Conservation (phyloP, 2,329 filamentous ascomycete species). For the Hypoxylon rubiginosum region DNA sequence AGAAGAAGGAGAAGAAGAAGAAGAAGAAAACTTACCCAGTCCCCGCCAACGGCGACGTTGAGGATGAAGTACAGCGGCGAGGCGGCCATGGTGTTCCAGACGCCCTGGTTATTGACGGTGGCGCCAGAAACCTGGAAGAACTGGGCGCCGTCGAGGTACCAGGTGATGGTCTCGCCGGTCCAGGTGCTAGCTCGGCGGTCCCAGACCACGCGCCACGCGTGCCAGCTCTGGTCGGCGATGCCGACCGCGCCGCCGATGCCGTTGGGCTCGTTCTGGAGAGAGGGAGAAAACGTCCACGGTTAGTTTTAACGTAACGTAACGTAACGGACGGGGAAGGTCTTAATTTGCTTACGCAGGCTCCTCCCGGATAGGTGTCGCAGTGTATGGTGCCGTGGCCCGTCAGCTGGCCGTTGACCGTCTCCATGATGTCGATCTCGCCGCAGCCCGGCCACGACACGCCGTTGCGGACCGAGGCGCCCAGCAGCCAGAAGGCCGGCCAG, state of each 20-base stretch:
- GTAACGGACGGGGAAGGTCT: too few relatives aligned
- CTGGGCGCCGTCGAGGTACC: slow-evolving; percentile 60
- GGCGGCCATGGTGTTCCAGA: slow-evolving; percentile 61
- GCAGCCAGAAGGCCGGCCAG: slow-evolving; percentile 68
- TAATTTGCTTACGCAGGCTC: too few relatives aligned
- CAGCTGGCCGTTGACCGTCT: slow-evolving; percentile 62
- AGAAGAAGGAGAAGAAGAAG: slow-evolving; percentile 1
- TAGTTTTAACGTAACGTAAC: too few relatives aligned
- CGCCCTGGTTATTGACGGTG: slow-evolving; percentile 55
- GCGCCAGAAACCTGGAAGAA: slow-evolving; percentile 61
- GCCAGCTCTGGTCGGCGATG: slow-evolving; percentile 63
- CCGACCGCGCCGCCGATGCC: slow-evolving; percentile 55
- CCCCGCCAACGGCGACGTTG: slow-evolving; percentile 63
- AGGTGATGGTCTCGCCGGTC: slow-evolving; percentile 63
- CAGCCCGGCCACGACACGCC: slow-evolving; percentile 63
- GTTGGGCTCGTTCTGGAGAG: slow-evolving; percentile 62
- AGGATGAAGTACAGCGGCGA: slow-evolving; percentile 61
- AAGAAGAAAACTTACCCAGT: slow-evolving; percentile 54
- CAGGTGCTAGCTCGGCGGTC: slow-evolving; percentile 61
- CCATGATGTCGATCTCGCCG: slow-evolving; percentile 66
- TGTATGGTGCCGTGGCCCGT: slow-evolving; percentile 64
- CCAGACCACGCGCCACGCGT: slow-evolving; percentile 63
- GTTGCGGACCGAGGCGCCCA: slow-evolving; percentile 61
- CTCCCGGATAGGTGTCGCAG: slow-evolving; percentile 60
- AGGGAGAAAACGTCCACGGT: too few relatives aligned